A percentile compares a stretch with the other conserved stretches of the same genome.
Evolutionary conservation across 2,329 filamentous ascomycete species (phyloP).

Genomic region (Aotearoamyces nothofagi): DNA sequence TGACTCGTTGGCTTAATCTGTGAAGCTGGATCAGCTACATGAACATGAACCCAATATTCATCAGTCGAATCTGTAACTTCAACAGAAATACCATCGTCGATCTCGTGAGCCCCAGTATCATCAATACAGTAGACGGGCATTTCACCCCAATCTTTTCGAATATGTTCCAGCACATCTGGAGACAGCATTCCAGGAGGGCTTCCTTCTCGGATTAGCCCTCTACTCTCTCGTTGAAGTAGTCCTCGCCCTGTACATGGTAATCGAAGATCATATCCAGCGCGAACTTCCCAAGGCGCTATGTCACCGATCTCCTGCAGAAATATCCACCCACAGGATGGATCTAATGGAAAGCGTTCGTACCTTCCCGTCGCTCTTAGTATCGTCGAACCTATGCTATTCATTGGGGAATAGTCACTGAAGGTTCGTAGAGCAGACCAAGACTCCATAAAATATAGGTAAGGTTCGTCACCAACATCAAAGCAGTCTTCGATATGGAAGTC

Average conservation of each 20-base stretch:
- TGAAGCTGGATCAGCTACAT: conserved; percentile 66
- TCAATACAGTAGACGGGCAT: conserved; percentile 61
- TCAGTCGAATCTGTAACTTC: conserved; percentile 16
- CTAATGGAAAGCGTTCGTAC: conserved; percentile 38
- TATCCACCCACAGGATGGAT: conserved; percentile 35
- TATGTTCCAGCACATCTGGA: conserved; percentile 29
- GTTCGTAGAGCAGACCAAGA: conserved; percentile 45
- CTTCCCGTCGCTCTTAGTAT: conserved; percentile 46
- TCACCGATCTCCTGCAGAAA: conserved; percentile 67
- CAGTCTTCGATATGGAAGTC: not conserved
- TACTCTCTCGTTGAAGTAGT: conserved; percentile 2
- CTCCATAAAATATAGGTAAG: conserved; percentile 47
- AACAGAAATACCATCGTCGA: conserved; percentile 68
- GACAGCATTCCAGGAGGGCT: conserved; percentile 18
- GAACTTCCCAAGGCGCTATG: conserved; percentile 56
- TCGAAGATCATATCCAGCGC: conserved; percentile 42
- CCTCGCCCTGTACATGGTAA: conserved; percentile 31
- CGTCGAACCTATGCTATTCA: conserved; percentile 46
- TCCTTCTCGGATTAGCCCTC: conserved; percentile 11
- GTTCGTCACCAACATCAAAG: conserved; percentile 4
- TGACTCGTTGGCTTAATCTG: conserved; percentile 43
- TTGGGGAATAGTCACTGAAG: conserved; percentile 33
- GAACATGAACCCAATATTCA: conserved; percentile 62
- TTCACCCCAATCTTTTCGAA: conserved; percentile 44
- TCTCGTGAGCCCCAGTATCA: conserved; percentile 45